Conservation (phyloP, 768 basidiomycete genomes). For the Tricholomella constricta region DNA sequence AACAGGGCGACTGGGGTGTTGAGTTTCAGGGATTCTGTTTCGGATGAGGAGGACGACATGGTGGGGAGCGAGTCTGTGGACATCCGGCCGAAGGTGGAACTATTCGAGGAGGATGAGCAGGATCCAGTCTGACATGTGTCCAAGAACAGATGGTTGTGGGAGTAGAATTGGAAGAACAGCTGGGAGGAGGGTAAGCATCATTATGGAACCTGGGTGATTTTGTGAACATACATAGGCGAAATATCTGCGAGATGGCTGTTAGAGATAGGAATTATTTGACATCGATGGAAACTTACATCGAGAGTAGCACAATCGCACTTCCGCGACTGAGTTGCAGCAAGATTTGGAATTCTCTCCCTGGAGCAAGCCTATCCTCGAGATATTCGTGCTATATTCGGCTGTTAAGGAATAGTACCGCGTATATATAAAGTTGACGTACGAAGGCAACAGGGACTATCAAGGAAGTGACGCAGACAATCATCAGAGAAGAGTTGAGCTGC, state of each 20-base stretch:
- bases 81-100: conserved; percentile 14
- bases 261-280: background rate
- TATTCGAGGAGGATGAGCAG: conserved; percentile 16
- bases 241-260: conserved; percentile 21
- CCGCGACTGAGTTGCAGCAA: conserved; percentile 49
- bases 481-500: conserved; percentile 65
- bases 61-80: conserved; percentile 28
- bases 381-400: conserved; percentile 32
- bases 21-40: conserved; percentile 31
- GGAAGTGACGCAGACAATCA: conserved; percentile 71
- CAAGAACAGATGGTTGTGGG: conserved; percentile 47
- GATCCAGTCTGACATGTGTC: conserved; percentile 33
- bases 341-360: conserved; percentile 40
- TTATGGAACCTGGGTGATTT: background rate
- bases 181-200: conserved; percentile 24
- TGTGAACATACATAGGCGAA: conserved; percentile 26
- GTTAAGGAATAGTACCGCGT: conserved; percentile 17
- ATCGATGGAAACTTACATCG: conserved; percentile 34
- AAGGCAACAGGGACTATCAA: conserved; percentile 69
- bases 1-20: conserved; percentile 37
- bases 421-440: conserved; percentile 27
- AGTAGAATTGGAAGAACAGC: conserved; percentile 57
- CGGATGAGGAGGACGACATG: conserved; percentile 15
- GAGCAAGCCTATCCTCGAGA: conserved; percentile 34
- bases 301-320: conserved; percentile 46